Conservation (phyloP, 2,329 filamentous ascomycete species). For the Penicillium oxalicum region DNA sequence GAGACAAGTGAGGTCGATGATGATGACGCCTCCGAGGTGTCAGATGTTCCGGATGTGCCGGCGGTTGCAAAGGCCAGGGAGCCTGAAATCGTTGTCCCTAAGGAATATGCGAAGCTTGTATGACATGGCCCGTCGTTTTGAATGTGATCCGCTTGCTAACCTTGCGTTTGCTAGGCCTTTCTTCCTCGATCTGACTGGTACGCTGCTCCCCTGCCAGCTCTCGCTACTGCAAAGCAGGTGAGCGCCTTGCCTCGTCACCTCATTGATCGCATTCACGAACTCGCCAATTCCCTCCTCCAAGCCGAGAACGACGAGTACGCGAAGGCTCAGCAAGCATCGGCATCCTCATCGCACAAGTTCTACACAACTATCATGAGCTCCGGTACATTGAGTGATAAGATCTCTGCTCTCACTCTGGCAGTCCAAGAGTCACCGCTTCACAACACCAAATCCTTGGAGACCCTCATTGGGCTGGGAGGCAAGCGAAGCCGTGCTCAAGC, state of each 20-base stretch:
- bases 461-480: conserved; percentile 71
- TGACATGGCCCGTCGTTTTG: conserved; percentile 6
- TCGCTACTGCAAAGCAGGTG: conserved; percentile 45
- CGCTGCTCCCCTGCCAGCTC: conserved; percentile 49
- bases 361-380: conserved; percentile 95
- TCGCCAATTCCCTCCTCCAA: conserved; percentile 70
- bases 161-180: conserved; percentile 43
- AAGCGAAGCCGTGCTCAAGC: conserved; percentile 93
- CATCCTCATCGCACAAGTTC: conserved; percentile 89
- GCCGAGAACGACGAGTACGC: conserved; percentile 71
- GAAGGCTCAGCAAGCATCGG: conserved; percentile 62
- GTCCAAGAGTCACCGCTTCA: conserved; percentile 95
- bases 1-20: conserved; percentile 20
- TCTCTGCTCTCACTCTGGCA: conserved; percentile 87
- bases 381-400: conserved; percentile 92
- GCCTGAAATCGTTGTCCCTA: conserved; percentile 25
- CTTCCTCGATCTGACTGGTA: conserved; percentile 64
- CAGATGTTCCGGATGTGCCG: conserved; percentile 25
- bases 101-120: conserved; percentile 34
- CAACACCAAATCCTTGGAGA: conserved; percentile 83
- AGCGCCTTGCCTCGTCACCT: conserved; percentile 46
- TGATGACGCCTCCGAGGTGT: conserved; percentile 23
- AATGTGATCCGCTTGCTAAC: conserved; percentile 14
- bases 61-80: conserved; percentile 11
- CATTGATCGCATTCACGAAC: conserved; percentile 53